Conservation (phyloP, 2,329 filamentous ascomycete species). For the Aspergillus clavatus region DNA sequence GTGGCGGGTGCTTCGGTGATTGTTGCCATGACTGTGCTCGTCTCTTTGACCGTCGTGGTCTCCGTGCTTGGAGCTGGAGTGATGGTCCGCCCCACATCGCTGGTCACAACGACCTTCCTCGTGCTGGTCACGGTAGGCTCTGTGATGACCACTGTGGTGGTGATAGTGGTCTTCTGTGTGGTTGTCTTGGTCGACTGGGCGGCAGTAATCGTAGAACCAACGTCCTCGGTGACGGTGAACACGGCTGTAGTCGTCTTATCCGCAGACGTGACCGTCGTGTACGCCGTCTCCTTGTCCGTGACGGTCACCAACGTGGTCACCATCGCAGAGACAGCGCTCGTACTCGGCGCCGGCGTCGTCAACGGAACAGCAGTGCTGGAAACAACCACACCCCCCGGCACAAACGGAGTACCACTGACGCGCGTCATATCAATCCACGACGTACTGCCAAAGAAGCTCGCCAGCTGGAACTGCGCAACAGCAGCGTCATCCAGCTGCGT, state of each 20-base stretch:
- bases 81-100: conserved; percentile 31
- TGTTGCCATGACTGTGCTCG: conserved; percentile 19
- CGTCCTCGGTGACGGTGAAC: conserved; percentile 4
- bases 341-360: conserved; percentile 4
- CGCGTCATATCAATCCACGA: conserved; percentile 42
- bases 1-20: conserved; percentile 23
- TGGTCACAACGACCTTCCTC: conserved; percentile 20
- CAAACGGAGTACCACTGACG: conserved; percentile 37
- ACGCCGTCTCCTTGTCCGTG: conserved; percentile 10
- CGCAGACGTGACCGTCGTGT: conserved; percentile 13
- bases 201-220: conserved; percentile 4
- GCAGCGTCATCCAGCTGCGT: conserved; percentile 33
- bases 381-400: conserved; percentile 13
- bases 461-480: conserved; percentile 38
- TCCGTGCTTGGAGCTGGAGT: conserved; percentile 25
- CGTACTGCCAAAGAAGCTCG: conserved; percentile 38
- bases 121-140: conserved; percentile 26
- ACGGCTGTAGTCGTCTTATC: conserved; percentile 10
- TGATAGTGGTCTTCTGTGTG: conserved; percentile 21
- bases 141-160: conserved; percentile 19
- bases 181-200: conserved; percentile 7
- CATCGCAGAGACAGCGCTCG: not conserved
- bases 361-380: conserved; percentile 12
- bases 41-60: conserved; percentile 18
- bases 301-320: conserved; percentile 22